Evolutionary conservation across 2,329 filamentous ascomycete genomes (phyloP).

Genomic region (Thielaviopsis euricoi): DNA sequence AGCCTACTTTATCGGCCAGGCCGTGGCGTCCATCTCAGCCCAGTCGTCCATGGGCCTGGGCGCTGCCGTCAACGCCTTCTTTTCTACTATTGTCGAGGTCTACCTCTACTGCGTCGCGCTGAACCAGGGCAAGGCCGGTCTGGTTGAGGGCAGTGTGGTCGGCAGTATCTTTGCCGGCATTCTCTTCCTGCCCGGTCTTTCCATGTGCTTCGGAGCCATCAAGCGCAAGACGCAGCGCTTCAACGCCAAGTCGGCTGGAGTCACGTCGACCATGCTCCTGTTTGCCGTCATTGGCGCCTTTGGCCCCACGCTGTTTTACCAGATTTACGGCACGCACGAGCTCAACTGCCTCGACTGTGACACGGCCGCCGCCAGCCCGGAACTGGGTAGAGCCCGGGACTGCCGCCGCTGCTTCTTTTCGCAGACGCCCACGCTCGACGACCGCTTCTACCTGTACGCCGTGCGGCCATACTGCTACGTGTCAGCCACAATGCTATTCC

Average conservation of each 20-base stretch:
- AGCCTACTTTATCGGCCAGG: conserved; percentile 97
- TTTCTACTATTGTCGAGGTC: conserved; percentile 93
- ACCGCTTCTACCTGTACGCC: conserved; percentile 78
- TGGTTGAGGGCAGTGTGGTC: conserved; percentile 93
- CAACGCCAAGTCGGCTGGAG: conserved; percentile 89
- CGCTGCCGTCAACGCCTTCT: conserved; percentile 94
- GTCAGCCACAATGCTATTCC: conserved; percentile 67
- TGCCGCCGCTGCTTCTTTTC: conserved; percentile 91
- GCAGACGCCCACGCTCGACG: conserved; percentile 66
- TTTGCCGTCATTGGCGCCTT: conserved; percentile 95
- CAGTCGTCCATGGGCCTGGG: conserved; percentile 97
- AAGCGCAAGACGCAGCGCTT: conserved; percentile 97
- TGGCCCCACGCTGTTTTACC: conserved; percentile 90
- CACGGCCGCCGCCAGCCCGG: conserved; percentile 24
- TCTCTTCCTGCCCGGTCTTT: conserved; percentile 81
- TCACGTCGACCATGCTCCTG: conserved; percentile 93
- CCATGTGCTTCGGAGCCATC: conserved; percentile 97
- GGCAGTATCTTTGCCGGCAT: conserved; percentile 97
- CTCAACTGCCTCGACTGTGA: conserved; percentile 62
- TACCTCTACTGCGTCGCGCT: conserved; percentile 94
- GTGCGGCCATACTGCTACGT: conserved; percentile 90
- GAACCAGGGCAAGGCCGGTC: conserved; percentile 74
- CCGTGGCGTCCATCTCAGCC: conserved; percentile 93
- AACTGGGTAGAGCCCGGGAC: conserved; percentile 36
- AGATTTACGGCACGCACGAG: conserved; percentile 96